Conservation (phyloP, 257 asterid genomes). For the Solanum pimpinellifolium region DNA sequence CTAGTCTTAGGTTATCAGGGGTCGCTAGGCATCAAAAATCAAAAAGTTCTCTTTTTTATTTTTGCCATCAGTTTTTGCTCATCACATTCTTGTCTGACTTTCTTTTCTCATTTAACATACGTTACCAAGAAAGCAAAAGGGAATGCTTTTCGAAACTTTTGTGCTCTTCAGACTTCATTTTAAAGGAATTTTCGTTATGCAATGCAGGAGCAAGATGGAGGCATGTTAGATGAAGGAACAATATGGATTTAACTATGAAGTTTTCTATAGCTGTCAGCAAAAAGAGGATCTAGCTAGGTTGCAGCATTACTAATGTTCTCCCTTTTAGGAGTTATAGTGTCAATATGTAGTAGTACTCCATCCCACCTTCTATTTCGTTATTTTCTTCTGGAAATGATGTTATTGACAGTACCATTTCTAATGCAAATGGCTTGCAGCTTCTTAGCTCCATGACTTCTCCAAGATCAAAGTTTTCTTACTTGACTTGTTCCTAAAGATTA, state of each 20-base stretch:
- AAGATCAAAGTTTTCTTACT: not conserved
- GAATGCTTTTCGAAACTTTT: not conserved
- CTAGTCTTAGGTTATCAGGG: not conserved
- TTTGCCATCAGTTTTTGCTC: not conserved
- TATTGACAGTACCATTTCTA: not conserved
- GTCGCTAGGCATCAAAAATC: not conserved
- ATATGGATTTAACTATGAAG: constrained; percentile 24
- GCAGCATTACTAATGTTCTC: not conserved
- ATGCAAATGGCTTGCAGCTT: not conserved
- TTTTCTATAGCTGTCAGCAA: not conserved
- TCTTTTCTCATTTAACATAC: not conserved
- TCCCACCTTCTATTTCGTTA: not conserved
- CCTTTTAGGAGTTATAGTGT: constrained; percentile 18
- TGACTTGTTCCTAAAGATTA: not conserved
- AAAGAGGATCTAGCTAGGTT: not conserved
- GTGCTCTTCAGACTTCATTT: not conserved
- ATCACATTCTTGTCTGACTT: not conserved
- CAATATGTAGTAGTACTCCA: constrained; percentile 11
- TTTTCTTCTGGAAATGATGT: not conserved
- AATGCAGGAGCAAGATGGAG: constrained; percentile 65
- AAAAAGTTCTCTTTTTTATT: not conserved
- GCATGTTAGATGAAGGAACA: constrained; percentile 31
- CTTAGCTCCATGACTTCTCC: not conserved
- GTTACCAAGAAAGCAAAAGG: not conserved
- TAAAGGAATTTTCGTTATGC: not conserved